These are phyloP conservation scores for Leucocoprinus birnbaumii DNA, from an alignment of 768 basidiomycete genomes.

Conservation along the genomic window DNA sequence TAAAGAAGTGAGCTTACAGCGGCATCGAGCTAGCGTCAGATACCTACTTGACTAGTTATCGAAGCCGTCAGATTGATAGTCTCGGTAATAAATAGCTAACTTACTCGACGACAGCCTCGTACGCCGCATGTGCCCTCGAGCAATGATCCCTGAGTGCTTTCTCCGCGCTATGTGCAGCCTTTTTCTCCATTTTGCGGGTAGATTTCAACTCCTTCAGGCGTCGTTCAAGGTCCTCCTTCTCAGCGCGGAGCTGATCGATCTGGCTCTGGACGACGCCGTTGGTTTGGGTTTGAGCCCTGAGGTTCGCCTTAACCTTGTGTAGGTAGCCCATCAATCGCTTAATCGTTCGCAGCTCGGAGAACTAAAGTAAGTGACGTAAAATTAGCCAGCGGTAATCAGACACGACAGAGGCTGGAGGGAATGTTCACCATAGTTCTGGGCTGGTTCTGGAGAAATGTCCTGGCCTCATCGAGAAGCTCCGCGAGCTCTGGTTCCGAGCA, in stretches of 20 bases:
- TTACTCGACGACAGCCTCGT: conserved; percentile 38
- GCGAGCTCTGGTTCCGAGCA: conserved; percentile 48
- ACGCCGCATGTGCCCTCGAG: conserved; percentile 40
- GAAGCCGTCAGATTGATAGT: conserved; percentile 12
- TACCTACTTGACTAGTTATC: conserved; percentile 29
- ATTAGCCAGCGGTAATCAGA: conserved; percentile 9
- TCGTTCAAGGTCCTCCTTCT: conserved; percentile 31
- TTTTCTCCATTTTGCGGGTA: conserved; percentile 45
- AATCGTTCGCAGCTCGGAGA: conserved; percentile 47
- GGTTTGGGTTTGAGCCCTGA: conserved; percentile 30
- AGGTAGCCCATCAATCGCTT: conserved; percentile 49
- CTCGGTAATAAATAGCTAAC: conserved; percentile 17
- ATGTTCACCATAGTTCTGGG: conserved; percentile 43
- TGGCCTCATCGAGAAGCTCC: conserved; percentile 48
- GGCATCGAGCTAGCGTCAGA: background rate
- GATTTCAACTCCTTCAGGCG: conserved; percentile 39
- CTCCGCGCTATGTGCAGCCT: conserved; percentile 49
- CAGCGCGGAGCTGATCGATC: conserved; percentile 26
- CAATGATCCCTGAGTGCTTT: conserved; percentile 52
- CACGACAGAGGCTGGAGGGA: conserved; percentile 2
- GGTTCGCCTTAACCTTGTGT: conserved; percentile 42
- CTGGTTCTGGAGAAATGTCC: conserved; percentile 41
- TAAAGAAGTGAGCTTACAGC: conserved; percentile 14
- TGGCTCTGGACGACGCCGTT: conserved; percentile 29
- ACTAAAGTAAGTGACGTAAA: conserved; percentile 27